phyloP scores from a whole-genome alignment of 2,329 filamentous ascomycete genomes.

The Microdochium paspali region DNA sequence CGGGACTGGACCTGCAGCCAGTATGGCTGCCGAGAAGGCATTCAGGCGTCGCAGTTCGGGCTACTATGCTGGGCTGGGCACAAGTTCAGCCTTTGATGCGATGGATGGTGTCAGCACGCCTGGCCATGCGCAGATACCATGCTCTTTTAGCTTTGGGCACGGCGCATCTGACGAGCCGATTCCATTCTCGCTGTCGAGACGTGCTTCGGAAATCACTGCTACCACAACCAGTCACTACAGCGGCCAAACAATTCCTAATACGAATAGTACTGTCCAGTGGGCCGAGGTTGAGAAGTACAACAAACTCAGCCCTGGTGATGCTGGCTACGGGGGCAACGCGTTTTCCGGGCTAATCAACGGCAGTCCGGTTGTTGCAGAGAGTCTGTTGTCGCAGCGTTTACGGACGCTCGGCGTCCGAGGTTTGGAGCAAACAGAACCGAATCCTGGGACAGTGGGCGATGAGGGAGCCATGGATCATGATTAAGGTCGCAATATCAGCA shows the following conservation, averaged over 20 bases:
- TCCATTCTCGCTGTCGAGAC: slow-evolving; percentile 25
- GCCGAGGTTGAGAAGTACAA: slow-evolving; percentile 38
- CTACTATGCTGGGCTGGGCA: slow-evolving; percentile 2
- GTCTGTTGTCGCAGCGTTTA: slow-evolving; percentile 61
- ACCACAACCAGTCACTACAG: neutral
- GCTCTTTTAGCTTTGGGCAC: slow-evolving; percentile 19
- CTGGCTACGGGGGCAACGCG: slow-evolving; percentile 49
- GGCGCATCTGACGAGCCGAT: slow-evolving; percentile 37
- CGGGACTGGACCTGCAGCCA: slow-evolving; percentile 33
- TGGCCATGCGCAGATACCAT: slow-evolving; percentile 10
- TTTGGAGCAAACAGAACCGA: neutral
- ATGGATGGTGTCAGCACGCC: slow-evolving; percentile 19
- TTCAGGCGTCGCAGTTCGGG: slow-evolving; percentile 49
- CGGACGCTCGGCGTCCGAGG: slow-evolving; percentile 44
- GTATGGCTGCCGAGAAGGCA: slow-evolving; percentile 49
- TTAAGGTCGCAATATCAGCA: too few species aligned
- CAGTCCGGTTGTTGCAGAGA: slow-evolving; percentile 41
- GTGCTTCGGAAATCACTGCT: neutral
- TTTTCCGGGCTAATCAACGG: slow-evolving; percentile 30
- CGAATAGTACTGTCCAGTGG: slow-evolving; percentile 12
- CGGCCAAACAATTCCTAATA: neutral
- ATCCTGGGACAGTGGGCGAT: neutral
- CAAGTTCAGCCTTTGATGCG: slow-evolving; percentile 22
- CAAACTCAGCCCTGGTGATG: slow-evolving; percentile 59
- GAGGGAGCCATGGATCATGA: too few species aligned